A percentile compares a stretch with the other conserved stretches of the same genome.
These are phyloP conservation scores for Mycena albidolilacea DNA, from an alignment of 768 basidiomycete species.

Conservation along the genomic window DNA sequence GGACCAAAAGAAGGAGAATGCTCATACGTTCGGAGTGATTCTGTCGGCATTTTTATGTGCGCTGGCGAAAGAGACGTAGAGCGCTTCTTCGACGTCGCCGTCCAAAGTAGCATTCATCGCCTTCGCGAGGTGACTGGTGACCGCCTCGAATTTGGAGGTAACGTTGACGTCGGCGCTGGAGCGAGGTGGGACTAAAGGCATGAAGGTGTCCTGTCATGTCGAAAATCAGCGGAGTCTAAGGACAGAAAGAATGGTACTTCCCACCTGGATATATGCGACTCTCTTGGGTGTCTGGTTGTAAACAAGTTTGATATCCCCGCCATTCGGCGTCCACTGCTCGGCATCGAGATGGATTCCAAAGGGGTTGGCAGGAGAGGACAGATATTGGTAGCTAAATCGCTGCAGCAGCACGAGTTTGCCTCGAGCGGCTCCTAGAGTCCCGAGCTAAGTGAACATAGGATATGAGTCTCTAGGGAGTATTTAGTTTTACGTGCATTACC, in stretches of 20 bases:
- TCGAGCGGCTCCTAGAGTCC: conserved; percentile 34
- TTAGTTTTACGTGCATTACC: background rate
- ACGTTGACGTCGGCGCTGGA: conserved; percentile 35
- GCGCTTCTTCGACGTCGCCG: conserved; percentile 16
- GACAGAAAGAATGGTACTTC: background rate
- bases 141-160: conserved; percentile 30
- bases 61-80: conserved; percentile 34
- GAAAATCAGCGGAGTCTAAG: background rate
- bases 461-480: background rate
- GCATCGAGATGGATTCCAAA: conserved; percentile 37
- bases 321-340: conserved; percentile 35
- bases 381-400: conserved; percentile 38
- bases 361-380: conserved; percentile 12
- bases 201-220: conserved; percentile 31
- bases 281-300: conserved; percentile 30
- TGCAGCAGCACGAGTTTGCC: conserved; percentile 38
- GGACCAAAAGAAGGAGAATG: background rate
- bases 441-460: conserved; percentile 13
- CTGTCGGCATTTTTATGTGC: conserved; percentile 31
- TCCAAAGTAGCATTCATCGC: conserved; percentile 16
- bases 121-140: conserved; percentile 23
- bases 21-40: conserved; percentile 33
- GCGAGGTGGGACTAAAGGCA: conserved; percentile 29
- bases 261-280: conserved; percentile 36
- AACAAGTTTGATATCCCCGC: conserved; percentile 31